Base-by-base conservation (phyloP, 306 rosid genomes). In the Pyrus bretschneideri region DNA sequence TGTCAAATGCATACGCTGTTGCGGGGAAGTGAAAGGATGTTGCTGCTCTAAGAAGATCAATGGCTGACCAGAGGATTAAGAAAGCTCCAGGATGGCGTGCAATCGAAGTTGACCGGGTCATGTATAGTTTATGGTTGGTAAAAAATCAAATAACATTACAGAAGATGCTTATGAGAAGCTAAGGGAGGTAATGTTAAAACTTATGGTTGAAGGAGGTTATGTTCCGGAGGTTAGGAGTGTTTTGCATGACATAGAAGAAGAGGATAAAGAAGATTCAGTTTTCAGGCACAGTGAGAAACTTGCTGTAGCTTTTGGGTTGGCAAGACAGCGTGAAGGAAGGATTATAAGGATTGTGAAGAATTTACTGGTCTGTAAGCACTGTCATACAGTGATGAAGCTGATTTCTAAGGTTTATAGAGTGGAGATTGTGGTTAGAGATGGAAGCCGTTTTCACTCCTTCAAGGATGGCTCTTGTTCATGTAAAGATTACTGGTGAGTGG, bases 1-100 rank as follows among this genome's bases (percentile, higher is more conserved):
- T 91, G 77, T 91, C 97, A 31, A 93, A 93, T 85, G 69, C 88
- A 62, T 91, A 93, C 72, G 96, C 97, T 17, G 42, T 78, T 45
- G 91, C 88, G 4, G 96, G 93, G 80, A 88, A 91, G 82, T 93
- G 98, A 96, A 89, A 86, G 76, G 93, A 91, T 42, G 97, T 85
- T 80, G 89, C 86, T 65, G 40, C 86, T 61, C 75, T 91, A 64
- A 88, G 98, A 81, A 85, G 91, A 78, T 86, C 87, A 42, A 89
- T 91, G 98, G 74, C 78, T 59, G 81, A 86, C 63, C 91, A 76
- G 64, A 85, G 84, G 68, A 79, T 93, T 38, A 78, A 55, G 80
- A 93, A 91, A 76, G 33, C 86, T 71, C 93, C 96, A 2, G 97
- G 97, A 52, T 85, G 96, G 97, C 91, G 98, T 79, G 78, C 87